Evolutionary conservation across 805 yeast species (phyloP).

Genomic region (Clavispora phyllophila): DNA sequence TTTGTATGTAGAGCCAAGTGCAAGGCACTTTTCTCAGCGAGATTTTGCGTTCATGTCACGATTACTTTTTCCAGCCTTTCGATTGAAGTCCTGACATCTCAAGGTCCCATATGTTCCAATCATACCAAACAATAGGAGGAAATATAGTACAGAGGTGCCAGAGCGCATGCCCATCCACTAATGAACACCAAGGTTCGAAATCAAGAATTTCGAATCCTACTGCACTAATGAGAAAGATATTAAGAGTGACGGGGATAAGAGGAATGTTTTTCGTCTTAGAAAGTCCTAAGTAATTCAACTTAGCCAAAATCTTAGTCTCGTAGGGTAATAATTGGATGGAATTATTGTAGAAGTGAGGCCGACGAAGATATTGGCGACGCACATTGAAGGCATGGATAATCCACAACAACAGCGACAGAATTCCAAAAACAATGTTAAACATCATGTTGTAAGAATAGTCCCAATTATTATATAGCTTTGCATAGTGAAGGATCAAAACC

Average conservation of each 20-base stretch:
- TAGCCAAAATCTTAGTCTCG: slow-evolving; percentile 31
- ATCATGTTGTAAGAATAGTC: slow-evolving; percentile 34
- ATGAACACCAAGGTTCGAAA: slow-evolving; percentile 35
- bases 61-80: slow-evolving; percentile 9
- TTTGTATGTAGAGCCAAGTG: not conserved
- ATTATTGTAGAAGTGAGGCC: slow-evolving; percentile 23
- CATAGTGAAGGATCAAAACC: slow-evolving; percentile 24
- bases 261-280: slow-evolving; percentile 28
- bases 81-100: slow-evolving; percentile 19
- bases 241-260: slow-evolving; percentile 29
- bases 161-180: slow-evolving; percentile 85
- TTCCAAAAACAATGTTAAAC: slow-evolving; percentile 29
- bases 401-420: slow-evolving; percentile 29
- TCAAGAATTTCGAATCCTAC: slow-evolving; percentile 33
- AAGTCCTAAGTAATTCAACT: slow-evolving; percentile 24
- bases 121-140: slow-evolving; percentile 75
- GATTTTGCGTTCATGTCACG: too few relatives aligned
- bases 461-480: slow-evolving; percentile 27
- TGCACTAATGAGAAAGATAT: slow-evolving; percentile 27
- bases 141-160: slow-evolving; percentile 90
- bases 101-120: slow-evolving; percentile 47
- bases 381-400: slow-evolving; percentile 24
- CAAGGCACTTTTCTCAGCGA: not conserved
- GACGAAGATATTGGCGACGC: slow-evolving; percentile 11
- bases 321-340: slow-evolving; percentile 35